Conservation (phyloP, 2,329 filamentous ascomycete genomes). For the Sarocladium kiliense region DNA sequence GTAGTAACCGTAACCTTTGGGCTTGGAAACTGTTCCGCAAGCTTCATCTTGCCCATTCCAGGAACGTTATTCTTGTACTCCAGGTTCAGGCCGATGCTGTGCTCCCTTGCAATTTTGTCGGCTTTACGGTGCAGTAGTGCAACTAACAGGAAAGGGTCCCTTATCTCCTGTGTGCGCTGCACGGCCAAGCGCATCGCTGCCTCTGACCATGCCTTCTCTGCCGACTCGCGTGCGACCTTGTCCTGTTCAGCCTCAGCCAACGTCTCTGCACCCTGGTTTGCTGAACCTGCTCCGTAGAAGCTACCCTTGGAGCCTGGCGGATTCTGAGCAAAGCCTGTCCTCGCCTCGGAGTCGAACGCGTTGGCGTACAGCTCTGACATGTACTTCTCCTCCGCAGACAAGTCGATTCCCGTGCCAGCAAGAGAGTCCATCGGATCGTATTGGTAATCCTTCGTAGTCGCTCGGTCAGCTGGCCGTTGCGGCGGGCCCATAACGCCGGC, state of each 20-base stretch:
- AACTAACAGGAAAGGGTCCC: constrained; percentile 67
- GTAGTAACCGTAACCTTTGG: constrained; percentile 50
- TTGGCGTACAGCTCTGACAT: constrained; percentile 63
- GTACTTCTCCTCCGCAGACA: constrained; percentile 80
- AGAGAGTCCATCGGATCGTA: constrained; percentile 81
- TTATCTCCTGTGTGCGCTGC: constrained; percentile 62
- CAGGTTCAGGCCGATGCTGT: constrained; percentile 50
- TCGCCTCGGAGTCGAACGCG: constrained; percentile 41
- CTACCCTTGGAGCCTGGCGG: constrained; percentile 48
- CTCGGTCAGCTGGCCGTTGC: constrained; percentile 56
- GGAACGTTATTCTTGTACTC: constrained; percentile 45
- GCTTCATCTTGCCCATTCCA: constrained; percentile 42
- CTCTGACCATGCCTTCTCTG: constrained; percentile 60
- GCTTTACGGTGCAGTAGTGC: constrained; percentile 55
- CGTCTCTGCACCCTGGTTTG: constrained; percentile 55
- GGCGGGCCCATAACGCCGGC: constrained; percentile 48
- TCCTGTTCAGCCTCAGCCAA: constrained; percentile 48
- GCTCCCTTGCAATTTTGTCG: constrained; percentile 52
- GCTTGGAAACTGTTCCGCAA: constrained; percentile 42
- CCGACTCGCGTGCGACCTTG: constrained; percentile 59
- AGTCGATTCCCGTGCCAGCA: constrained; percentile 78
- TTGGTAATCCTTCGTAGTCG: constrained; percentile 55
- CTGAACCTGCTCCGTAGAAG: constrained; percentile 61
- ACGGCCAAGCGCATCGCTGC: constrained; percentile 58
- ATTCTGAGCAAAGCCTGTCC: constrained; percentile 47